Evolutionary conservation across 495 filamentous ascomycete species (phyloP), one percentile per base, ranked within the genome.

Genomic region (Podospora pseudoanserina): DNA sequence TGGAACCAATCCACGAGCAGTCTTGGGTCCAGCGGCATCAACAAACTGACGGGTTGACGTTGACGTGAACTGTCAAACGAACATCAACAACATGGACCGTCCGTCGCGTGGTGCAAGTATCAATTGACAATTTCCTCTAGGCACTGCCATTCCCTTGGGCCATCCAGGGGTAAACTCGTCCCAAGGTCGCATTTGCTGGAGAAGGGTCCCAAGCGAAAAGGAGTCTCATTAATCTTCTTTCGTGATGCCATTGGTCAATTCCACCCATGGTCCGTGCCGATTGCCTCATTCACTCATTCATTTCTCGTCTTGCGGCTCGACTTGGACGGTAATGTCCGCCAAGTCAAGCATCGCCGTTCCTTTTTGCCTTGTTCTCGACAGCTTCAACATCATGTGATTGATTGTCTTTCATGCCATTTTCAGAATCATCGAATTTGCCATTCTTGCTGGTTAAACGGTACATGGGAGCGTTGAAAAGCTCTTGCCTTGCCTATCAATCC

Each of bases 21-120:
- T 0, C 39, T 13, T 13, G 39, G 39, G 39, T 3, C 39, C 39
- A 13, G 15, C 39, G 15, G 13, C 39, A 49, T 16, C 39, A 49
- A 13, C 7, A 23, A 23, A 49, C 30, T 32, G 30, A 32, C 23
- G 6, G 56, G 23, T 20, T 4, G n/a, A 58, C 3, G 56, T 20
- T 18, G 56, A 58, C 19, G 56, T 58, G 19, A 58, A 9, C 56
- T 58, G 56, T 58, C 56, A 49, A 58, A 58, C 56, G 19, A 58
- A 58, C 56, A 20, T 58, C 19, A 9, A 18, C 26, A 49, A 1
- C 23, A 23, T 23, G 23, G 23, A 23, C 23, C 23, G 23, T 23
- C 23, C 23, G 39, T 49, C 39, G 39, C 39, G 39, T 49, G 7
- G 39, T 49, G 39, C 39, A 49, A 49, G 13, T 49, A 49, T 49